These are phyloP conservation scores for Pythium vanterpoolii DNA, from an alignment of 352 stramenopile species.

Conservation along the genomic window DNA sequence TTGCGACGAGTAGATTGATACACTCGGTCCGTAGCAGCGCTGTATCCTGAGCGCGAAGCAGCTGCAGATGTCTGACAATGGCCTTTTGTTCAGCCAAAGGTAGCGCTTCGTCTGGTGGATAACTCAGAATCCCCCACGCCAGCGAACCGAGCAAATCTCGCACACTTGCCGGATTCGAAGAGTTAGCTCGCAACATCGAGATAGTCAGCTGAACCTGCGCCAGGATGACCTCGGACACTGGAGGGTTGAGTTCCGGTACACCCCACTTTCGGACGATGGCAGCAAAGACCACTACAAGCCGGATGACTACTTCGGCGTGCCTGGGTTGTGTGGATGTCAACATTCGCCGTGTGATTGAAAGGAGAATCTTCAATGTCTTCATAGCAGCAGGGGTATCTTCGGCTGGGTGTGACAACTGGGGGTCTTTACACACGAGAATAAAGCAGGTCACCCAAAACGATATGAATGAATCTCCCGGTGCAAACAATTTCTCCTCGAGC, in stretches of 20 bases:
- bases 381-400: not conserved
- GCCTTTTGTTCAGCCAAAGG: not conserved
- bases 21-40: not conserved
- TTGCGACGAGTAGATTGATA: not conserved
- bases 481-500: conserved; percentile 7
- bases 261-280: not conserved
- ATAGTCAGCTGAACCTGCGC: not conserved
- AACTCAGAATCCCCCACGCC: not conserved
- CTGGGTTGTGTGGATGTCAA: not conserved
- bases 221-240: conserved; percentile 1
- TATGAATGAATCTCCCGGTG: not conserved
- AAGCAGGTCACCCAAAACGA: conserved; percentile 24
- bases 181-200: not conserved
- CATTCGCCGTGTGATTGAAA: not conserved
- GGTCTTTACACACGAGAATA: conserved; percentile 19
- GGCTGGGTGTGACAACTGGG: not conserved
- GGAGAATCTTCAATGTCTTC: conserved; percentile 8
- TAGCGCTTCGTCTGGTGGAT: not conserved
- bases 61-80: conserved; percentile 5
- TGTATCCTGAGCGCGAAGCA: not conserved
- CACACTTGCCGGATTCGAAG: not conserved
- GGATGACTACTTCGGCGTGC: not conserved
- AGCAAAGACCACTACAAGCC: conserved; percentile 4
- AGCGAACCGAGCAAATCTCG: conserved; percentile 8
- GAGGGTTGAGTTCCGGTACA: not conserved